These are phyloP conservation scores for Kodamaea derodonti DNA, from an alignment of 1,139 yeast genomes.

Conservation along the genomic window DNA sequence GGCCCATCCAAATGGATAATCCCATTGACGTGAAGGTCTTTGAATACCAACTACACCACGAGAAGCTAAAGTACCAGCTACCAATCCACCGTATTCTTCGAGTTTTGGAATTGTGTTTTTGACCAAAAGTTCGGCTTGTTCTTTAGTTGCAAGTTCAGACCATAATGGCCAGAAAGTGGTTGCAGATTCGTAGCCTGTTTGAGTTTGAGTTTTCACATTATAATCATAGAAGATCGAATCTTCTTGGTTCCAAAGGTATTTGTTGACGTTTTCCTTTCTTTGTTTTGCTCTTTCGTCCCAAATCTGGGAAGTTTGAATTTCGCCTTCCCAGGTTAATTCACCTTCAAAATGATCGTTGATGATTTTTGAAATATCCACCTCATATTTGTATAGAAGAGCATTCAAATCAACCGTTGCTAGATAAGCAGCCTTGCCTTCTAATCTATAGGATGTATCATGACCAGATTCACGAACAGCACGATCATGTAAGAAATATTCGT, in stretches of 20 bases:
- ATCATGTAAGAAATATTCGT: conserved; percentile 87
- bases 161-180: conserved; percentile 93
- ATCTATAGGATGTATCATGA: conserved; percentile 88
- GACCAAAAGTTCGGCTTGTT: conserved; percentile 71
- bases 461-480: conserved; percentile 96
- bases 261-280: conserved; percentile 57
- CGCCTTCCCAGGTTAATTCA: conserved; percentile 33
- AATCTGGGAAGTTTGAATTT: conserved; percentile 44
- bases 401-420: conserved; percentile 90
- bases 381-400: conserved; percentile 84
- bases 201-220: conserved; percentile 55
- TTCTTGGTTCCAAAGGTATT: conserved; percentile 81
- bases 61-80: conserved; percentile 75
- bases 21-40: conserved; percentile 95
- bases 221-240: conserved; percentile 83
- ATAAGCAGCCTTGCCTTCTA: conserved; percentile 87
- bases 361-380: conserved; percentile 71
- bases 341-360: conserved; percentile 58
- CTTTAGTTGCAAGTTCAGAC: conserved; percentile 68
- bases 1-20: conserved; percentile 97
- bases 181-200: conserved; percentile 75
- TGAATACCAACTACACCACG: conserved; percentile 69
- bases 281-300: conserved; percentile 60
- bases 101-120: conserved; percentile 60
- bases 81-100: conserved; percentile 87